A percentile compares a stretch with the other conserved stretches of the same genome.
These are phyloP conservation scores for Pythium monospermum DNA, from an alignment of 352 stramenopile species.

Conservation along the genomic window DNA sequence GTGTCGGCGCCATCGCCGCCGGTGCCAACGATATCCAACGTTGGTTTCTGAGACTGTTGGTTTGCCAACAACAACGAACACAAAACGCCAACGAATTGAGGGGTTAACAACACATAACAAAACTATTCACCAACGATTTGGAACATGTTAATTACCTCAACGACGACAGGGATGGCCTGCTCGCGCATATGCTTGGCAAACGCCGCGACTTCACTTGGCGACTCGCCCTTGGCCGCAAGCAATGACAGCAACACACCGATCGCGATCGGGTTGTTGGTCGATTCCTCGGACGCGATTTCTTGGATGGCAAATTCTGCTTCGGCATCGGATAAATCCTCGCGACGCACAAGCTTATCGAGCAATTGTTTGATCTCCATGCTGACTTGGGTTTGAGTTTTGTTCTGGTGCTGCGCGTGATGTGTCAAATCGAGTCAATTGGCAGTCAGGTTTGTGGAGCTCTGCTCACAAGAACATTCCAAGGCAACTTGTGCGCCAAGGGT, in stretches of 20 bases:
- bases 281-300: conserved; percentile 64
- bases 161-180: conserved; percentile 81
- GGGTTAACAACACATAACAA: no score
- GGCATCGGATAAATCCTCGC: conserved; percentile 64
- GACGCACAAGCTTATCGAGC: conserved; percentile 63
- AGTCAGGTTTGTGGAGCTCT: background rate
- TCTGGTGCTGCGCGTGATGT: no score
- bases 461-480: conserved; percentile 21
- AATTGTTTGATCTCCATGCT: conserved; percentile 75
- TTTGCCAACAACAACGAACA: no score
- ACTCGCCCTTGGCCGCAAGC: conserved; percentile 94
- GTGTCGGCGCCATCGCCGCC: conserved; percentile 97
- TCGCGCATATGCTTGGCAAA: conserved; percentile 96
- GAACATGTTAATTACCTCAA: conserved; percentile 25
- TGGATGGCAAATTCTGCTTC: conserved; percentile 69
- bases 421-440: background rate
- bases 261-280: conserved; percentile 48
- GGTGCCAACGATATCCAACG: conserved; percentile 98
- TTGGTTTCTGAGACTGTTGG: conserved; percentile 48
- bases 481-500: conserved; percentile 1
- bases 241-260: conserved; percentile 93
- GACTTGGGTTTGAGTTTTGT: no score
- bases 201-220: conserved; percentile 90
- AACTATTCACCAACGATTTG: conserved; percentile 1
- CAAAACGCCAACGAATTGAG: conserved; percentile 9